Base-by-base conservation (phyloP, 164 flowering plant species). In the Annona cherimola region DNA sequence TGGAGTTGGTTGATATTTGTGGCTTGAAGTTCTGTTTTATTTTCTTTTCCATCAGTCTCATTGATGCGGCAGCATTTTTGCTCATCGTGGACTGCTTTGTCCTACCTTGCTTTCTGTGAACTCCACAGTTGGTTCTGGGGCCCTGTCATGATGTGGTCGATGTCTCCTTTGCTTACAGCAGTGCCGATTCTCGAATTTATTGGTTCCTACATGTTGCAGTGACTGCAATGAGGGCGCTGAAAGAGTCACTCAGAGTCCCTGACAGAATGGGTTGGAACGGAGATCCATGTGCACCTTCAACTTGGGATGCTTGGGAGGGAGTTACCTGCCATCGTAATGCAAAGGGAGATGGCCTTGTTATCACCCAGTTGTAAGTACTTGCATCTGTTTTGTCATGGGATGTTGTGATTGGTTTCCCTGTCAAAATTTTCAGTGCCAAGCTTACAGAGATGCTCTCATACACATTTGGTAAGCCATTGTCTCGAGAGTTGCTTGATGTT, bases 231-330 rank as follows among this genome's bases (percentile, higher is more conserved):
- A 83, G 81, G 76, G 92, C 95, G 66, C 72, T 96, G 79, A 96
- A 92, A 74, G 88, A 86, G 66, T 87, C 99, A 1, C 88, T 96
- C 16, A 85, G 83, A n/a, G 77, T 96, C 71, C 98, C 98, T 42
- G 96, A 84, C 67, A 85, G 99, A 83, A 96, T 96, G 99, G 99
- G 99, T 68, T 96, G 99, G 99, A 96, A 96, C 81, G 99, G 99
- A 44, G 99, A 96, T 80, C 99, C 99, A 16, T 96, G 99, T 84
- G 95, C 98, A 43, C 99, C 99, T 72, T 83, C 94, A 40, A 78
- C 68, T 67, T 96, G 98, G 99, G 98, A 96, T 87, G 97, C 98
- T 74, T 96, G 99, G 99, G 99, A 96, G 74, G 99, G 99, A 69
- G 92, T 96, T 84, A 89, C 97, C 44, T 96, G 99, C 79, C 86